Base-by-base conservation (phyloP, 2,329 filamentous ascomycete species). In the Colletotrichum tofieldiae region DNA sequence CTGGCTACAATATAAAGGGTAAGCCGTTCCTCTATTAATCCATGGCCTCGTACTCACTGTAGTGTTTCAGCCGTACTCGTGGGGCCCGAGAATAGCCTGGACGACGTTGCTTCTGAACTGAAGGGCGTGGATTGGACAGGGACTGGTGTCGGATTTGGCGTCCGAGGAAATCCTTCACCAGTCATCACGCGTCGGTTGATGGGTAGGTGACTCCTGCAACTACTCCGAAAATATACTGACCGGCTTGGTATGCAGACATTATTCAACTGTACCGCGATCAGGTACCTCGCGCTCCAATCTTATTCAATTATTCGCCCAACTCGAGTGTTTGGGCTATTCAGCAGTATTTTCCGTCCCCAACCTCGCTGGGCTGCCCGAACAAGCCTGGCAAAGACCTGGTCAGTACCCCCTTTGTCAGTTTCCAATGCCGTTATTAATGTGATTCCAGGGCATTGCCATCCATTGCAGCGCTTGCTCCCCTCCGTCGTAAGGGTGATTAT, bases 1-100 rank as follows among this genome's bases (percentile, higher is more conserved):
- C 70, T 14, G 70, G 70, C 14, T 72, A 72, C 5, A 72, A 72
- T 23, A 72, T 72, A 39, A 72, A 72, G 39, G 70, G 70, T 56
- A 8, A 14, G 45, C 9, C 5, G 18, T n/a, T 14, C 6, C 37
- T 18, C 29, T 14, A 35, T 37, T 6, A 6, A 18, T 6, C 12
- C 5, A 11, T 56, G 7, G 8, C 7, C 12, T 41, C 7, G 1
- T 47, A 6, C 23, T 55, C 11, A 37, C 56, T 55, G 3, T 9
- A 18, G 35, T 7, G n/a, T 9, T 23, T 6, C 14, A 72, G 70
- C 70, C 23, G 52, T 72, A 20, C 66, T 72, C 5, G 18, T 70
- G 5, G 70, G 70, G 2, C 70, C 70, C 7, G 70, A 72, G 32
- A 37, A 72, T 14, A n/a, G 39, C 23, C 16, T 72, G 26, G 54